Base-by-base conservation (phyloP, 83 land plant genomes). In the Diphasiastrum complanatum region DNA sequence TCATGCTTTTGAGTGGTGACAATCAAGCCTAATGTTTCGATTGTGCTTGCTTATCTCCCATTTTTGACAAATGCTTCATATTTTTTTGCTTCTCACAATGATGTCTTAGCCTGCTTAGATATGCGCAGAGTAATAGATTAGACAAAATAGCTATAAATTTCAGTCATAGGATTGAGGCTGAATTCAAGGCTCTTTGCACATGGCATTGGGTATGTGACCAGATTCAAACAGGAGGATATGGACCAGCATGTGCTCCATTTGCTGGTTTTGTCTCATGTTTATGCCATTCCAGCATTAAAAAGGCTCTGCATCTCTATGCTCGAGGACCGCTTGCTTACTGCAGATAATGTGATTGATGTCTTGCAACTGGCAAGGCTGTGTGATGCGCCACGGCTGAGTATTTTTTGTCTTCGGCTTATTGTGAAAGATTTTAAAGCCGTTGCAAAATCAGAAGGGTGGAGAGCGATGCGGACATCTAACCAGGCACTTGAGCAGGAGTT, bases 401-500 rank as follows among this genome's bases (percentile, higher is more conserved):
- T 90, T 45, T 47, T 69, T 55, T 89, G 91, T 71, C 51, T 81
- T 67, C 73, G 79, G 30, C 64, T 86, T 37, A 72, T 83, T 29
- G 64, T 78, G 5, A 61, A 45, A 6, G 77, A 81, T 25, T 93
- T 89, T 68, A 81, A 71, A 66, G 51, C 68, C 12, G 86, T 89
- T 23, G 80, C 83, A 64, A 68, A 65, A 29, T 76, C 84, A 1
- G 88, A 92, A 30, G 98, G 79, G 5, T 92, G 98, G 98, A 79
- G 80, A 35, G 88, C 81, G 56, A 60, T 92, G 68, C 80, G 79
- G 54, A 63, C 75, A 12, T 53, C 83, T 20, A 78, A 85, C 34
- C 86, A 91, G 6, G 60, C 75, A 58, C 78, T 88, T 3, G 96
- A 85, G 79, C 84, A 89, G 24, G 84, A 89, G 59, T 68, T 92